Base-by-base conservation (phyloP, 305 asterid species). In the Rubia peregrina region DNA sequence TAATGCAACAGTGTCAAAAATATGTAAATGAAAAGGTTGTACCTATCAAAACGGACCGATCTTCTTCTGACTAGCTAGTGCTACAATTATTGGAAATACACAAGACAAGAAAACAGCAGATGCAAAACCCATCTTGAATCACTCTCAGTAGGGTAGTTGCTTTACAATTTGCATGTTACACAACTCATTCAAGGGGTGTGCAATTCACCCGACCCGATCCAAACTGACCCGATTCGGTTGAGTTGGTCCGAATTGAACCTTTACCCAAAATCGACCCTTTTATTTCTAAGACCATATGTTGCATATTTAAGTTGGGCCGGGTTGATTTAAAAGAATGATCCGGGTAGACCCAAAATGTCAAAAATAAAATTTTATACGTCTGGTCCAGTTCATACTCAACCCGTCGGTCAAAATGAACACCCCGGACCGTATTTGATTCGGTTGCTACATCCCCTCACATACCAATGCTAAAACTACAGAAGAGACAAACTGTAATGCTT, bases 11-110 rank as follows among this genome's bases (percentile, higher is more conserved):
- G 56, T 49, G 56, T 49, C 21, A 14, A 49, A 9, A 16, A n/a
- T 49, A 30, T 30, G 56, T 14, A 14, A 49, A 14, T 49, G n/a
- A 21, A 8, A 14, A 21, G 16, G 19, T 13, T 5, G 56, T 49
- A 49, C 46, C 0, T 11, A 10, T 49, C 56, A 49, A 49, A 11
- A 16, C 1, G 56, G 56, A 13, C 57, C 57, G 48, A 43, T 12
- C 21, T 49, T 49, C 19, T 49, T 49, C 9, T n/a, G 6, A 36
- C 40, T 4, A 36, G 40, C 40, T 43, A 43, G 9, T 57, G 13
- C 61, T 57, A 41, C 76, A 73, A 66, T 73, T 55, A 73, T 66
- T 73, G 61, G 64, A 73, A 53, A 5, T 7, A 24, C 0, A 41
- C 42, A 55, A n/a, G 76, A 73, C 72, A 73, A 66, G 61, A 6